Evolutionary conservation across 2,329 filamentous ascomycete genomes (phyloP).

Genomic region (Fusarium scirpi): DNA sequence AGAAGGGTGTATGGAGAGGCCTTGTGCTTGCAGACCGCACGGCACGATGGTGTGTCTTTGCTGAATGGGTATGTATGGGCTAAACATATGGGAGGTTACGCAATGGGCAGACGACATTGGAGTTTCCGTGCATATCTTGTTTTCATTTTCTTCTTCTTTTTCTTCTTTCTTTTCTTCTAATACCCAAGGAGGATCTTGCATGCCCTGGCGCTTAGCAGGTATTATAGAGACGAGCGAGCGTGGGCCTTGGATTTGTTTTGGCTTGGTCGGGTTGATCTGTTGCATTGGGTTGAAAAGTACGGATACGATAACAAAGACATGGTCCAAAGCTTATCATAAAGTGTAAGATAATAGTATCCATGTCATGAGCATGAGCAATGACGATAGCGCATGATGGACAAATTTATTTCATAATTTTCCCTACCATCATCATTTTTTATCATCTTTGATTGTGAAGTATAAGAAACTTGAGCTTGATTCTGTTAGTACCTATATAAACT

Average conservation of each 20-base stretch:
- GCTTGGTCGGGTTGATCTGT: slow-evolving; percentile 23
- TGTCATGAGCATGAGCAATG: slow-evolving; percentile 40
- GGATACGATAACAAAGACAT: slow-evolving; percentile 26
- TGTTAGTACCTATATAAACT: background rate
- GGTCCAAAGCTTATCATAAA: slow-evolving; percentile 19
- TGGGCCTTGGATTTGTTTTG: slow-evolving; percentile 31
- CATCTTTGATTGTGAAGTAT: background rate
- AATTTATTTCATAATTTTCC: slow-evolving; percentile 11
- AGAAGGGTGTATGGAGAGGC: slow-evolving; percentile 83
- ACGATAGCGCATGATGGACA: slow-evolving; percentile 22
- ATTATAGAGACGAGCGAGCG: slow-evolving; percentile 35
- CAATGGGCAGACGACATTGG: slow-evolving; percentile 25
- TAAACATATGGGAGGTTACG: slow-evolving; percentile 33
- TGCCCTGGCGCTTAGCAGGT: slow-evolving; percentile 41
- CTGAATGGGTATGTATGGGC: slow-evolving; percentile 78
- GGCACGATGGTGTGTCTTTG: slow-evolving; percentile 92
- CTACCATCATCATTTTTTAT: background rate
- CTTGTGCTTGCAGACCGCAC: slow-evolving; percentile 86
- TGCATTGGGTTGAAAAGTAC: slow-evolving; percentile 37
- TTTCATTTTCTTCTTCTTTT: slow-evolving; percentile 19
- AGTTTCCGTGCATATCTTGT: slow-evolving; percentile 40
- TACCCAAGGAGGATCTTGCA: slow-evolving; percentile 45
- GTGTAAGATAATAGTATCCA: slow-evolving; percentile 34
- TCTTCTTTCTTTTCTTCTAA: slow-evolving; percentile 33
- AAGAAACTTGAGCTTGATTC: background rate